Percentiles rank a stretch among this genome's conserved stretches.
phyloP scores from a whole-genome alignment of 2,329 filamentous ascomycete species.

The Alternaria dauci region DNA sequence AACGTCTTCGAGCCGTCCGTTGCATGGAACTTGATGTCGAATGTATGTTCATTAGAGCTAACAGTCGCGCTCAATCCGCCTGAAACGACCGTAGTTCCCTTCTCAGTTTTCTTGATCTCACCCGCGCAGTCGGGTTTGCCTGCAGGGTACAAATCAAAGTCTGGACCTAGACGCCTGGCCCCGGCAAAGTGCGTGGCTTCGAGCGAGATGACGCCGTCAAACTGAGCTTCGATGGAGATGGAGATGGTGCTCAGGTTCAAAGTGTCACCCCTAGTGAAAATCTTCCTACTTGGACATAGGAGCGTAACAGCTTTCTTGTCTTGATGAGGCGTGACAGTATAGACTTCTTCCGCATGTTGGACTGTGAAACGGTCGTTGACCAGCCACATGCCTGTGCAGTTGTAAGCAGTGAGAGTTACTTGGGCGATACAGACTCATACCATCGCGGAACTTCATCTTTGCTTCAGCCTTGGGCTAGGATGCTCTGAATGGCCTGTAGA shows the following conservation, averaged over 20 bases:
- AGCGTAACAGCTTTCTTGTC: constrained; percentile 61
- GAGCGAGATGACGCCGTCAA: constrained; percentile 67
- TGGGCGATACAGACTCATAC: constrained; percentile 37
- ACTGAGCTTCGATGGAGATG: constrained; percentile 65
- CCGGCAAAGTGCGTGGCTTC: constrained; percentile 68
- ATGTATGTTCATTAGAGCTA: constrained; percentile 58
- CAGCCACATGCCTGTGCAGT: constrained; percentile 67
- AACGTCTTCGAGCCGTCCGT: constrained; percentile 59
- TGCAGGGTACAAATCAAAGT: constrained; percentile 66
- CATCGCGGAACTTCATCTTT: constrained; percentile 69
- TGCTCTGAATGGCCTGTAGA: background rate
- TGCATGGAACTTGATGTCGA: constrained; percentile 65
- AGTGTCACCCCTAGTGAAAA: constrained; percentile 63
- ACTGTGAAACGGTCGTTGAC: constrained; percentile 66
- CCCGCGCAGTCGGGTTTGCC: constrained; percentile 55
- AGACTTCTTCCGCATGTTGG: constrained; percentile 72
- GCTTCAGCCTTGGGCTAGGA: background rate
- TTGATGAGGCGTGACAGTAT: constrained; percentile 58
- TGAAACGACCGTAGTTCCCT: constrained; percentile 60
- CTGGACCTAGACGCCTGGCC: constrained; percentile 60
- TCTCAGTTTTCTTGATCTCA: constrained; percentile 51
- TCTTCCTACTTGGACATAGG: constrained; percentile 66
- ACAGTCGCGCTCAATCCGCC: constrained; percentile 64
- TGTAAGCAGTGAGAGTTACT: constrained; percentile 15
- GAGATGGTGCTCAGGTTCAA: constrained; percentile 65